These are phyloP conservation scores for Trichoderma afroharzianum DNA, from an alignment of 2,329 filamentous ascomycete genomes.

Conservation along the genomic window DNA sequence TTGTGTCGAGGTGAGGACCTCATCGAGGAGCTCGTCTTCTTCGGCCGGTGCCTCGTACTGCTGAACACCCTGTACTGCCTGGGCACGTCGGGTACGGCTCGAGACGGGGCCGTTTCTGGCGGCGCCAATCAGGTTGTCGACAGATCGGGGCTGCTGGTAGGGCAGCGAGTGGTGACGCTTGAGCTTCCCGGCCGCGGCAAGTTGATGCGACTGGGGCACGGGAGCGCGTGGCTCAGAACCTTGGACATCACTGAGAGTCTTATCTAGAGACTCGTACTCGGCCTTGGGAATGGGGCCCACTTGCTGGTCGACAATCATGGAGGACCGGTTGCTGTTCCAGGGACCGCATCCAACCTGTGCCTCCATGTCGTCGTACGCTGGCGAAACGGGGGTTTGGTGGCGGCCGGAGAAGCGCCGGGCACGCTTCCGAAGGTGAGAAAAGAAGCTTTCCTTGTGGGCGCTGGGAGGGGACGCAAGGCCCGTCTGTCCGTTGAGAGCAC, in stretches of 20 bases:
- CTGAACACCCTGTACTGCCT: conserved; percentile 69
- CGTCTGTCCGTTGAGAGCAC: conserved; percentile 77
- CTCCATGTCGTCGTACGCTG: conserved; percentile 81
- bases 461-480: conserved; percentile 72
- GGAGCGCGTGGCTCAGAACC: conserved; percentile 47
- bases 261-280: conserved; percentile 59
- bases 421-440: conserved; percentile 92
- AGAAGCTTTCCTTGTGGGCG: conserved; percentile 92
- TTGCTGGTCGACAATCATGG: conserved; percentile 68
- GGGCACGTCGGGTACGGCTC: conserved; percentile 73
- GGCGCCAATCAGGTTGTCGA: conserved; percentile 59
- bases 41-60: conserved; percentile 94
- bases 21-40: conserved; percentile 91
- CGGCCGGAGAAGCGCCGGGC: conserved; percentile 89
- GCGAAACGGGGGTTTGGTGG: conserved; percentile 76
- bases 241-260: conserved; percentile 53
- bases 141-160: conserved; percentile 59
- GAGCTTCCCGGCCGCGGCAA: conserved; percentile 46
- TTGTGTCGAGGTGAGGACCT: conserved; percentile 75
- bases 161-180: conserved; percentile 65
- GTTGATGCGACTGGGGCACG: conserved; percentile 52
- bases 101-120: conserved; percentile 63
- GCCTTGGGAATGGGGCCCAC: conserved; percentile 49
- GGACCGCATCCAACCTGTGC: conserved; percentile 88
- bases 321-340: conserved; percentile 83